Conservation (phyloP, 805 yeast species). For the Cyberlindnera americana region DNA sequence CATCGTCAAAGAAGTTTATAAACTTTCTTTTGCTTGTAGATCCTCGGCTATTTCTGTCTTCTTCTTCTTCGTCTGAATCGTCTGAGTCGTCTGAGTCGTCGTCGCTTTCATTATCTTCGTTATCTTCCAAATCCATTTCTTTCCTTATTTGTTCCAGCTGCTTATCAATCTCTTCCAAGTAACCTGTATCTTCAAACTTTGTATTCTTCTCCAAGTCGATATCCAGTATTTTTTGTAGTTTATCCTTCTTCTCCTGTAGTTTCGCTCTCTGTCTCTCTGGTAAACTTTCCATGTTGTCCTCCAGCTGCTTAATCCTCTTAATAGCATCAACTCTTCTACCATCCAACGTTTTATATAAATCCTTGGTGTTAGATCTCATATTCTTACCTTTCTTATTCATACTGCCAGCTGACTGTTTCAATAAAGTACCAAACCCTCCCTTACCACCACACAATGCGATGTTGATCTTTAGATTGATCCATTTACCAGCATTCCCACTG, state of each 20-base stretch:
- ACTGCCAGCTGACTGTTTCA: conserved; percentile 38
- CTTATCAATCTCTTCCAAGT: conserved; percentile 38
- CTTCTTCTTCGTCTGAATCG: conserved; percentile 3
- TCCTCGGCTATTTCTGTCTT: neutral
- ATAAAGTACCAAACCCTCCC: conserved; percentile 46
- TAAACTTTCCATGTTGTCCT: conserved; percentile 23
- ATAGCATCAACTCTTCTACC: conserved; percentile 38
- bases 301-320: conserved; percentile 35
- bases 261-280: conserved; percentile 18
- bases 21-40: neutral
- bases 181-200: conserved; percentile 35
- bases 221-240: conserved; percentile 33
- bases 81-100: conserved; percentile 5
- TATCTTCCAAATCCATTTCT: conserved; percentile 9
- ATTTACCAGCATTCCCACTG: neutral
- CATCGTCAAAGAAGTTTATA: conserved; percentile 3
- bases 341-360: conserved; percentile 37
- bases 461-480: conserved; percentile 31
- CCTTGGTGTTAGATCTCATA: conserved; percentile 26
- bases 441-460: conserved; percentile 46
- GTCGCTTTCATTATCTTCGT: conserved; percentile 7
- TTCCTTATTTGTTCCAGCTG: conserved; percentile 33
- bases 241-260: conserved; percentile 34
- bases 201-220: conserved; percentile 27
- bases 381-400: conserved; percentile 30